phyloP scores from a whole-genome alignment of 2,329 filamentous ascomycete species.

The Microdochium paspali region DNA sequence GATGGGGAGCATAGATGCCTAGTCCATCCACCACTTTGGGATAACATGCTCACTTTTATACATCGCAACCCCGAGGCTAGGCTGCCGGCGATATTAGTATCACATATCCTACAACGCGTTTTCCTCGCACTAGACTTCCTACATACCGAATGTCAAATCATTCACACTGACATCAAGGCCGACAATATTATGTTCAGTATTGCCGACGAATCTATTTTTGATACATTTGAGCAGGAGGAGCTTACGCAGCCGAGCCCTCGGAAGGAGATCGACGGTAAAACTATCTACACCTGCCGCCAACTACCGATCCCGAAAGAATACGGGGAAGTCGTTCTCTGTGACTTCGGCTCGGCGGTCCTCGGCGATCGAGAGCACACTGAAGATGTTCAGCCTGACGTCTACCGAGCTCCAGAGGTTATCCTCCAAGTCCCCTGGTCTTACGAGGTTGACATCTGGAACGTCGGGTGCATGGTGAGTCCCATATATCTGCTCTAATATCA shows the following conservation, averaged over 20 bases:
- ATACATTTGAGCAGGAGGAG: constrained; percentile 28
- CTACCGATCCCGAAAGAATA: constrained; percentile 20
- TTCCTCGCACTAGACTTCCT: constrained; percentile 35
- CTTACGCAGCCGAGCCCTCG: constrained; percentile 26
- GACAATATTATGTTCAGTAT: constrained; percentile 37
- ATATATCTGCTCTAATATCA: background rate
- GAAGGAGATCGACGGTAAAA: constrained; percentile 28
- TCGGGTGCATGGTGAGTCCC: constrained; percentile 37
- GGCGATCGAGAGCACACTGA: constrained; percentile 23
- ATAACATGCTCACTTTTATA: constrained; percentile 28
- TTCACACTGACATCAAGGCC: constrained; percentile 34
- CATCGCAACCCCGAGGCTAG: constrained; percentile 25
- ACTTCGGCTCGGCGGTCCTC: constrained; percentile 35
- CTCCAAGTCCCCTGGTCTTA: constrained; percentile 33
- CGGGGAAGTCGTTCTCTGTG: constrained; percentile 31
- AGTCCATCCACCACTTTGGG: constrained; percentile 30
- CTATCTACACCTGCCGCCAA: constrained; percentile 31
- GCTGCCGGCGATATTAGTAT: constrained; percentile 23
- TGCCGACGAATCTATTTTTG: constrained; percentile 27
- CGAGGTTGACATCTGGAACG: constrained; percentile 43
- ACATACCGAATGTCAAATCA: constrained; percentile 32
- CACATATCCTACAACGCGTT: constrained; percentile 24
- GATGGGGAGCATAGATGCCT: constrained; percentile 25
- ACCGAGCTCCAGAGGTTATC: constrained; percentile 36
- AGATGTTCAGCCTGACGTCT: constrained; percentile 28